Conservation (phyloP, 805 yeast species). For the Saccharomycodes ludwigii region DNA sequence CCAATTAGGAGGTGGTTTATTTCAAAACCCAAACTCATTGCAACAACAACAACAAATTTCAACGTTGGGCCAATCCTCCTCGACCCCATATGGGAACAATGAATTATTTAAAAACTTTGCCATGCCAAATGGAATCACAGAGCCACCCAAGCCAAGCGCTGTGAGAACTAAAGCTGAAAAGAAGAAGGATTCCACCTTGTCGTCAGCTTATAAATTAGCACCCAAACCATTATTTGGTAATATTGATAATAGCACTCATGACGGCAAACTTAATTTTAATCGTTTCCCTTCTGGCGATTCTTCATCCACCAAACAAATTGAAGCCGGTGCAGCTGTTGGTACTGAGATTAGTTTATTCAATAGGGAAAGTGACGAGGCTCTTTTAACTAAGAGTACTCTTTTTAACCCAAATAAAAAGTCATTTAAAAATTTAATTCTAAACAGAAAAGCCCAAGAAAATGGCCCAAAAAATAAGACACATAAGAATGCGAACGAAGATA, state of each 20-base stretch:
- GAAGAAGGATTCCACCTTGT: slow-evolving; percentile 49
- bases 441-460: slow-evolving; percentile 13
- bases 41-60: slow-evolving; percentile 17
- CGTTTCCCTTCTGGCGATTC: too few species aligned
- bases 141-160: slow-evolving; percentile 31
- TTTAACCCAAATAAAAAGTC: slow-evolving; percentile 20
- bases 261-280: too few species aligned
- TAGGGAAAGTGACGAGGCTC: slow-evolving; percentile 13
- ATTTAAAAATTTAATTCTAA: slow-evolving; percentile 18
- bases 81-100: slow-evolving; percentile 69
- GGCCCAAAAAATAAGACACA: slow-evolving; percentile 8
- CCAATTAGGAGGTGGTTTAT: slow-evolving; percentile 3
- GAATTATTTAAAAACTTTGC: slow-evolving; percentile 42
- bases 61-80: slow-evolving; percentile 12
- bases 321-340: too few species aligned
- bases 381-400: slow-evolving; percentile 12
- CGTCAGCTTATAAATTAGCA: slow-evolving; percentile 48
- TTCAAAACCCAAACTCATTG: slow-evolving; percentile 15
- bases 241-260: too few species aligned
- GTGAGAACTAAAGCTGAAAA: slow-evolving; percentile 33
- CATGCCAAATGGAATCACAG: slow-evolving; percentile 26
- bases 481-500: slow-evolving; percentile 3
- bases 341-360: too few species aligned
- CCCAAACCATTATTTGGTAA: slow-evolving; percentile 47
- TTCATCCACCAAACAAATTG: too few species aligned